Conservation (phyloP, 352 stramenopile species). For the Globisporangium nagaii region DNA sequence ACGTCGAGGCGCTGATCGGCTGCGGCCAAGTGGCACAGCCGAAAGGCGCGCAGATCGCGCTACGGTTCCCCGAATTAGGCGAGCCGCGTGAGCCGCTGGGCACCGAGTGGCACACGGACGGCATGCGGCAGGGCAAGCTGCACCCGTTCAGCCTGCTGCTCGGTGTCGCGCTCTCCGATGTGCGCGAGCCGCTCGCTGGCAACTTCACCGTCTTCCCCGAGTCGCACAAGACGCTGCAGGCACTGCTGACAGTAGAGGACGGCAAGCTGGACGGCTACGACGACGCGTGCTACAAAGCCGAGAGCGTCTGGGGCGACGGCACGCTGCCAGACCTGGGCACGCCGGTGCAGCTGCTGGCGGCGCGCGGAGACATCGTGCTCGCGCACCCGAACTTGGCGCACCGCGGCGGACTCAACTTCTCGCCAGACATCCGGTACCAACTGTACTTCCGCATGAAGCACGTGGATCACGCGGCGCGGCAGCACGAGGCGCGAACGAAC, state of each 20-base stretch:
- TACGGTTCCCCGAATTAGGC: slow-evolving; percentile 70
- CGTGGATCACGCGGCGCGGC: slow-evolving; percentile 32
- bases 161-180: slow-evolving; percentile 68
- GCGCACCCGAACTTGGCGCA: slow-evolving; percentile 72
- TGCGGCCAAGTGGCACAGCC: slow-evolving; percentile 34
- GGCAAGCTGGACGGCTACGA: slow-evolving; percentile 48
- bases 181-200: slow-evolving; percentile 44
- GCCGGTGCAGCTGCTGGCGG: slow-evolving; percentile 52
- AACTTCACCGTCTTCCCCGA: slow-evolving; percentile 76
- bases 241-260: slow-evolving; percentile 30
- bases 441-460: slow-evolving; percentile 84
- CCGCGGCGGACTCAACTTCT: slow-evolving; percentile 77
- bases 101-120: slow-evolving; percentile 81
- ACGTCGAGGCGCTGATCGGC: slow-evolving; percentile 62
- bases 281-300: slow-evolving; percentile 54
- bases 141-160: slow-evolving; percentile 69
- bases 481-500: slow-evolving; percentile 18
- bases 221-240: slow-evolving; percentile 50
- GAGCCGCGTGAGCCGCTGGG: slow-evolving; percentile 49
- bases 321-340: slow-evolving; percentile 59
- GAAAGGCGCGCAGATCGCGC: slow-evolving; percentile 57
- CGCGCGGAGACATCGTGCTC: slow-evolving; percentile 60
- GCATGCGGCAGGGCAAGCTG: slow-evolving; percentile 66
- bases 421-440: slow-evolving; percentile 74
- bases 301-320: slow-evolving; percentile 76